Conservation (phyloP, 352 stramenopile species). For the Phytophthora uliginosa region DNA sequence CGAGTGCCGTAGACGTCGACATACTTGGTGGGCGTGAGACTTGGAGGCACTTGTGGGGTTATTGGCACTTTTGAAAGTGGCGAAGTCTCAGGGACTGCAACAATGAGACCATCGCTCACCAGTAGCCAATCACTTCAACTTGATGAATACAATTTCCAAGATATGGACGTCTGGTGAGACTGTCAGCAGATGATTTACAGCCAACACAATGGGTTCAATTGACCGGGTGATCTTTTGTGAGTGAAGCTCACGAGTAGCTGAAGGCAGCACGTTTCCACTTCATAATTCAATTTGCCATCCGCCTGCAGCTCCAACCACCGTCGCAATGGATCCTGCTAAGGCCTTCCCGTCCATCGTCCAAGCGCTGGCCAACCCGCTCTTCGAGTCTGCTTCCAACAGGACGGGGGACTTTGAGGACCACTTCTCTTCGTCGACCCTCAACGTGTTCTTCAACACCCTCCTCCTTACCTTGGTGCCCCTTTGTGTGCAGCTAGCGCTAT, state of each 20-base stretch:
- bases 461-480: slow-evolving; percentile 53
- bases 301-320: not conserved
- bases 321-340: slow-evolving; percentile 19
- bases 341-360: slow-evolving; percentile 23
- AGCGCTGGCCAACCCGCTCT: slow-evolving; percentile 22
- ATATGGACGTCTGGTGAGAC: not conserved
- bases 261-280: not conserved
- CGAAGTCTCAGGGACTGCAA: not conserved
- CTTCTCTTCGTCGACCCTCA: slow-evolving; percentile 16
- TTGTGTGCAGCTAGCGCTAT: slow-evolving; percentile 48
- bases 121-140: slow-evolving; percentile 1
- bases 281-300: slow-evolving; percentile 19
- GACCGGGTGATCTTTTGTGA: slow-evolving; percentile 1
- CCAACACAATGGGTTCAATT: not conserved
- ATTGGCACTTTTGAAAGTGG: slow-evolving; percentile 13
- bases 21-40: slow-evolving; percentile 1
- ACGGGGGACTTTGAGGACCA: slow-evolving; percentile 4
- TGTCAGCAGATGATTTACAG: slow-evolving; percentile 2
- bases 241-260: not conserved
- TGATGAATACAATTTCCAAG: slow-evolving; percentile 12
- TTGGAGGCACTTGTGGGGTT: slow-evolving; percentile 7
- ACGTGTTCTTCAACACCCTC: slow-evolving; percentile 43
- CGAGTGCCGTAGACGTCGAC: slow-evolving; percentile 47
- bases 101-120: slow-evolving; percentile 9
- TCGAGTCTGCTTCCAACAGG: slow-evolving; percentile 20